These are phyloP conservation scores for Ophiostoma montium DNA, from an alignment of 2,329 filamentous ascomycete species.

Conservation along the genomic window DNA sequence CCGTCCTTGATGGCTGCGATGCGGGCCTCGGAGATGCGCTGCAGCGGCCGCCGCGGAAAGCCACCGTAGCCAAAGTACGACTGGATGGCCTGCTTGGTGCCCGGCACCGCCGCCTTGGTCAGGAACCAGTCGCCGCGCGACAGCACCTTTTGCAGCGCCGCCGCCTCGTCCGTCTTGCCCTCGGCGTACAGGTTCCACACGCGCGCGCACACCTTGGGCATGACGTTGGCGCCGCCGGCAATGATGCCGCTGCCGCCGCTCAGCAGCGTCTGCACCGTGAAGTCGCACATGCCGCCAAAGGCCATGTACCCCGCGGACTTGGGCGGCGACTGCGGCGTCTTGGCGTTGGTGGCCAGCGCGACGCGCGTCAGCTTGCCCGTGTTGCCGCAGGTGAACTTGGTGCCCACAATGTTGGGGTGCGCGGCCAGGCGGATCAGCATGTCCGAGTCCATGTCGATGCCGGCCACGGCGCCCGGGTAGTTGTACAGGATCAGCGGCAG, in stretches of 20 bases:
- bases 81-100: conserved; percentile 75
- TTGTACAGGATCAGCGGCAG: conserved; percentile 80
- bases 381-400: conserved; percentile 86
- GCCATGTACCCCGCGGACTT: conserved; percentile 56
- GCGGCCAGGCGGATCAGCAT: conserved; percentile 64
- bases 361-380: conserved; percentile 81
- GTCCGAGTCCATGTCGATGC: conserved; percentile 83
- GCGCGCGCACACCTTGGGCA: conserved; percentile 67
- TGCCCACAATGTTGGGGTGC: conserved; percentile 75
- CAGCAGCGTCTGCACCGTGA: conserved; percentile 67
- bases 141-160: conserved; percentile 61
- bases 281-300: conserved; percentile 78
- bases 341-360: conserved; percentile 55
- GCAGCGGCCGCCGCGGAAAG: conserved; percentile 57
- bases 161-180: conserved; percentile 62
- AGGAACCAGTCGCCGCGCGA: conserved; percentile 70
- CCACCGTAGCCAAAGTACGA: conserved; percentile 72
- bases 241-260: conserved; percentile 75
- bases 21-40: conserved; percentile 45
- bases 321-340: conserved; percentile 45
- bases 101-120: conserved; percentile 69
- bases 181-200: conserved; percentile 64
- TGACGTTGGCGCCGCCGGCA: conserved; percentile 71
- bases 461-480: conserved; percentile 75
- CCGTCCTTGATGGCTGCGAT: conserved; percentile 39